Evolutionary conservation across 495 filamentous ascomycete genomes (phyloP).

Genomic region (Mytilinidion resinicola): DNA sequence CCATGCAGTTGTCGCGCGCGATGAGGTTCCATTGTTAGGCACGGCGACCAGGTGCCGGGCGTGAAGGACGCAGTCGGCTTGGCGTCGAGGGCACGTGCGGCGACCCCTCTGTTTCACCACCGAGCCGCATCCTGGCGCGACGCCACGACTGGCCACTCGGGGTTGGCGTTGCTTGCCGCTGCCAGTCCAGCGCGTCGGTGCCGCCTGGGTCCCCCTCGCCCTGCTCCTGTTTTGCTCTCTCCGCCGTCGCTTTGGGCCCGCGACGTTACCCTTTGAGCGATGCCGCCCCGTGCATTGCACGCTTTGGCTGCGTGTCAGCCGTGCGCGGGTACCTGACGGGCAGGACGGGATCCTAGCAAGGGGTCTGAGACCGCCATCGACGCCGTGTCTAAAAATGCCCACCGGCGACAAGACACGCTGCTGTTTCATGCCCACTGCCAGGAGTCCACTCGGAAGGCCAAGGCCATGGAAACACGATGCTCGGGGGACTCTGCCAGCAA

Average conservation of each 20-base stretch:
- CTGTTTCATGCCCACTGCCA: not conserved
- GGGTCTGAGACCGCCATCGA: not conserved
- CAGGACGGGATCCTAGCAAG: not conserved
- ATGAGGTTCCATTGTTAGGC: conserved; percentile 7
- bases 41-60: not conserved
- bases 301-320: not conserved
- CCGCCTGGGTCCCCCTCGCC: not conserved
- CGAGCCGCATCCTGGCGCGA: not conserved
- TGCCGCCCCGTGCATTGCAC: not conserved
- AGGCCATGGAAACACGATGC: not conserved
- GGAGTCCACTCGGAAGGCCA: not conserved
- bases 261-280: not conserved
- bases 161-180: not conserved
- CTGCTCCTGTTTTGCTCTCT: not conserved
- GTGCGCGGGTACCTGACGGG: not conserved
- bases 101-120: not conserved
- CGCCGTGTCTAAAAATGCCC: not conserved
- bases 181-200: not conserved
- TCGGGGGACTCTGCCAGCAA: too few relatives aligned
- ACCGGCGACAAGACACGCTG: not conserved
- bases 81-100: not conserved
- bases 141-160: not conserved
- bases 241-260: not conserved
- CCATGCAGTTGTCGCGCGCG: conserved; percentile 26
- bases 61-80: not conserved